Conservation (phyloP, 768 basidiomycete genomes). For the Lactarius quietus region DNA sequence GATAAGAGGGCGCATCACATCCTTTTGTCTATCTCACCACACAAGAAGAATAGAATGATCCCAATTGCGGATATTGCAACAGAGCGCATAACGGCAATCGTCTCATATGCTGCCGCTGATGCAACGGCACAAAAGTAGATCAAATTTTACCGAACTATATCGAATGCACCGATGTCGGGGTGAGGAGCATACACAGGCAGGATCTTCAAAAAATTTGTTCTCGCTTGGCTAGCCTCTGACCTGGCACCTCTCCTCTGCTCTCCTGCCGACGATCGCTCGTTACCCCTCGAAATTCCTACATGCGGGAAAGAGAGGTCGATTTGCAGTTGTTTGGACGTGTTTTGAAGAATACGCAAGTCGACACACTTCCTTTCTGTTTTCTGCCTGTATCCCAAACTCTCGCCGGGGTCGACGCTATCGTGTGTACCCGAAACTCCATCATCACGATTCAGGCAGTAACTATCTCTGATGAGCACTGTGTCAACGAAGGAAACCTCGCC, state of each 20-base stretch:
- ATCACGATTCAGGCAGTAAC: not conserved
- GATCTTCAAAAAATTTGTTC: not conserved
- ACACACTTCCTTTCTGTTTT: not conserved
- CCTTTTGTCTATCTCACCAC: not conserved
- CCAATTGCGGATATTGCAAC: not conserved
- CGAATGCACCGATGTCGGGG: not conserved
- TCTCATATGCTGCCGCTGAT: not conserved
- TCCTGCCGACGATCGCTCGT: too few relatives aligned
- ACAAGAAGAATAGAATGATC: rapidly evolving
- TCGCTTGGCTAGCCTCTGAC: not conserved
- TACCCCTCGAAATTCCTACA: not conserved
- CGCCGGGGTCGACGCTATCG: not conserved
- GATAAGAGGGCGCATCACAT: not conserved
- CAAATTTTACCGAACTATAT: not conserved
- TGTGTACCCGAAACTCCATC: not conserved
- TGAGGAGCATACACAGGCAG: not conserved
- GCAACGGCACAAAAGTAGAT: not conserved
- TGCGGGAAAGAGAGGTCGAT: not conserved
- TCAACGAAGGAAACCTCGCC: not conserved
- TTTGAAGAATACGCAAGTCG: not conserved
- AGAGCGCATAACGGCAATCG: not conserved
- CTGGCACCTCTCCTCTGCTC: too few relatives aligned
- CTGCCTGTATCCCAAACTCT: not conserved
- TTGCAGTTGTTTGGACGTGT: not conserved
- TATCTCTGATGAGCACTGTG: not conserved